Evolutionary conservation across 352 stramenopile species (phyloP).

Genomic region (Globisporangium canariense): DNA sequence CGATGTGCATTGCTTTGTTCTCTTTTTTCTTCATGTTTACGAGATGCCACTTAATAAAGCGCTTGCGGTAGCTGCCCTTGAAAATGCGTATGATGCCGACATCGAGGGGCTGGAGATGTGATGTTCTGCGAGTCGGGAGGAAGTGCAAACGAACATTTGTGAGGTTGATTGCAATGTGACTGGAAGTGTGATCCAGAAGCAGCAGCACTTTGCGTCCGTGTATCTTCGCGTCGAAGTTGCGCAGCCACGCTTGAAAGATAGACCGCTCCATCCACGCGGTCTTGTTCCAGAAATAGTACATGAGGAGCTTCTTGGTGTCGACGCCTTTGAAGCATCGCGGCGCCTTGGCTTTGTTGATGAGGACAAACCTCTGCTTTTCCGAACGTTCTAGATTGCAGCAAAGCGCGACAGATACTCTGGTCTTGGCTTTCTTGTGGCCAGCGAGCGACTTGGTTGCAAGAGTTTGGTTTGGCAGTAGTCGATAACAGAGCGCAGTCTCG

Average conservation of each 20-base stretch:
- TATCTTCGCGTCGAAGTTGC: not conserved
- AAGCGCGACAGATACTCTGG: not conserved
- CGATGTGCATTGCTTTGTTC: not conserved
- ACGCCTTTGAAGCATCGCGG: not conserved
- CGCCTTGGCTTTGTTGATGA: not conserved
- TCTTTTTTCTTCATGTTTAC: not conserved
- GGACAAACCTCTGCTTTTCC: not conserved
- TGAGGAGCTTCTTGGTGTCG: not conserved
- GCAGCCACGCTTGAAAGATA: not conserved
- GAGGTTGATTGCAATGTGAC: not conserved
- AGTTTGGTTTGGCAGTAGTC: not conserved
- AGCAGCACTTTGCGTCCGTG: not conserved
- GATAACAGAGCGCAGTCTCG: not conserved
- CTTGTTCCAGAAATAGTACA: not conserved
- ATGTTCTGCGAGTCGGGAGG: not conserved
- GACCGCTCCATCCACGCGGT: not conserved
- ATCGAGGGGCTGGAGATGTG: not conserved
- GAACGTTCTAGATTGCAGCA: not conserved
- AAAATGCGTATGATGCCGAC: not conserved
- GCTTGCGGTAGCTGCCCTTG: not conserved
- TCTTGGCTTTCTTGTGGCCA: not conserved
- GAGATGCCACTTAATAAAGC: not conserved
- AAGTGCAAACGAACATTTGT: not conserved
- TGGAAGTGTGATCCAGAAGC: not conserved
- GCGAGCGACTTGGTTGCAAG: not conserved